Conservation (phyloP, 495 filamentous ascomycete genomes). For the Hyaloscypha hepaticicola region DNA sequence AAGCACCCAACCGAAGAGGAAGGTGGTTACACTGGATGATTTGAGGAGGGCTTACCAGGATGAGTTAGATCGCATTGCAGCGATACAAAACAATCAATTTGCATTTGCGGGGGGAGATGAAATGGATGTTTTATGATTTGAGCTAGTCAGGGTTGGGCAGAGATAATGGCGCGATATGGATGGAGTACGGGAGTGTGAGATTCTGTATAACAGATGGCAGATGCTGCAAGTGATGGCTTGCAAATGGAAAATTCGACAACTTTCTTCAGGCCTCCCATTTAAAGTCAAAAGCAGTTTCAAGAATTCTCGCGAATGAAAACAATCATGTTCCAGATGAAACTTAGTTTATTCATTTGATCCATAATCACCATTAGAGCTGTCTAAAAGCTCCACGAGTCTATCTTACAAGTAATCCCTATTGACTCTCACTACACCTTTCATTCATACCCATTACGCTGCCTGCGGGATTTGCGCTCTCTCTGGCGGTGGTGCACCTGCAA, state of each 20-base stretch:
- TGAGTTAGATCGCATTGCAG: constrained; percentile 76
- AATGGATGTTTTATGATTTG: constrained; percentile 44
- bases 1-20: constrained; percentile 40
- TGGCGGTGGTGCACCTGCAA: constrained; percentile 33
- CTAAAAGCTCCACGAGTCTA: constrained; percentile 17
- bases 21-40: constrained; percentile 78
- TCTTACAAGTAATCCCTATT: constrained; percentile 24
- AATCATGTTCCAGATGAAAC: background rate
- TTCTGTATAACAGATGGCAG: constrained; percentile 10
- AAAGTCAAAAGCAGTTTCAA: background rate
- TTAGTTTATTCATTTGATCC: background rate
- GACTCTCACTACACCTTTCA: constrained; percentile 5
- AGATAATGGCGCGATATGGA: constrained; percentile 18
- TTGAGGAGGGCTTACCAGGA: constrained; percentile 80
- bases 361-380: background rate
- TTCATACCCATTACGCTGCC: constrained; percentile 2
- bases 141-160: background rate
- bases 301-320: background rate
- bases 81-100: constrained; percentile 59
- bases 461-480: constrained; percentile 25
- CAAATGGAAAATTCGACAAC: background rate
- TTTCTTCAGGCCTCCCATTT: background rate
- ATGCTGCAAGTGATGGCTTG: background rate
- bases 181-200: constrained; percentile 14
- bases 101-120: constrained; percentile 41